These are phyloP conservation scores for Clitoria ternatea DNA, from an alignment of 306 rosid genomes.

Conservation along the genomic window DNA sequence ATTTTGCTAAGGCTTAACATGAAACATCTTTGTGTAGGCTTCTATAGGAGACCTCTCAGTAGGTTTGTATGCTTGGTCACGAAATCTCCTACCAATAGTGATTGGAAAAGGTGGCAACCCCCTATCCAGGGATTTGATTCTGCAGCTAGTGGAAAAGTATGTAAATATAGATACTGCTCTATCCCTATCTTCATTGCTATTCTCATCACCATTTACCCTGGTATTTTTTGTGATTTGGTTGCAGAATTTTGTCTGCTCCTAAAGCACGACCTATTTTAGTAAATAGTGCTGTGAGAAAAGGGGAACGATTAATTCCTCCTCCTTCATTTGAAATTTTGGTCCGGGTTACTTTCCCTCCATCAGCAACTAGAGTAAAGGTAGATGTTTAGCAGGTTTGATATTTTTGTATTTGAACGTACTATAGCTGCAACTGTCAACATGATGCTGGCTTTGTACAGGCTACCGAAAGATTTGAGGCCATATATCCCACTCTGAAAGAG, in stretches of 20 bases:
- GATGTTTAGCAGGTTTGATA: slow-evolving; percentile 11
- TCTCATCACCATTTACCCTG: neutral
- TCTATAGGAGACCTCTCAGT: slow-evolving; percentile 73
- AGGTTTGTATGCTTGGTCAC: slow-evolving; percentile 86
- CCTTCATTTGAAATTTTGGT: slow-evolving; percentile 65
- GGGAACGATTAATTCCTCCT: slow-evolving; percentile 86
- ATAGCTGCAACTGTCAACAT: neutral
- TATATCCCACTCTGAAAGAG: slow-evolving; percentile 75
- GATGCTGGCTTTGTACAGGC: slow-evolving; percentile 55
- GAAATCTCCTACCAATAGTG: slow-evolving; percentile 70
- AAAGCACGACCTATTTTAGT: slow-evolving; percentile 80
- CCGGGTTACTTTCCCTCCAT: slow-evolving; percentile 65
- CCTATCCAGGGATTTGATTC: slow-evolving; percentile 78
- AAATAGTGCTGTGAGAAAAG: slow-evolving; percentile 83
- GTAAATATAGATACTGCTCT: neutral
- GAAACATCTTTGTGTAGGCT: slow-evolving; percentile 45
- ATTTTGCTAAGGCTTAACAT: slow-evolving; percentile 22
- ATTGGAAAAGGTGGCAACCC: slow-evolving; percentile 70
- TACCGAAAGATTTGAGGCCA: slow-evolving; percentile 88
- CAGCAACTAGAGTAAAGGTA: slow-evolving; percentile 85
- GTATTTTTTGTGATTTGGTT: slow-evolving; percentile 14
- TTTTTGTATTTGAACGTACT: slow-evolving; percentile 4
- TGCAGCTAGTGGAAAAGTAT: slow-evolving; percentile 89
- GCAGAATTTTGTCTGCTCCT: slow-evolving; percentile 79
- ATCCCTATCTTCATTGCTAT: neutral